phyloP scores from a whole-genome alignment of 176 grass and related monocot genomes.

The Musa beccarii region DNA sequence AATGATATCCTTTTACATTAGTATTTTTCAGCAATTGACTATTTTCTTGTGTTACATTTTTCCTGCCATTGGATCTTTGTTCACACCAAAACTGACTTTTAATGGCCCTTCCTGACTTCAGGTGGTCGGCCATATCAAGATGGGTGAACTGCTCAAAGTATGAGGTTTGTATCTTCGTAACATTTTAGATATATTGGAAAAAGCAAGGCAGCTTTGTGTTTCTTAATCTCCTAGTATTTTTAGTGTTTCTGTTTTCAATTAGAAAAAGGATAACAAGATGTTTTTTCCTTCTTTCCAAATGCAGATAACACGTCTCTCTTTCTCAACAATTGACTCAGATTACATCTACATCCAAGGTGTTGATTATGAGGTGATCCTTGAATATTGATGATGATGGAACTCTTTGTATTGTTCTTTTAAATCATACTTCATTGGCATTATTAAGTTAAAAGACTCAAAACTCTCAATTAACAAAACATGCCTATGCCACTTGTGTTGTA shows the following conservation, averaged over 20 bases:
- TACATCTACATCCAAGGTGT: constrained; percentile 86
- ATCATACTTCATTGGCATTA: background rate
- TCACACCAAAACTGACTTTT: too few relatives aligned
- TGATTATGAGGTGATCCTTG: constrained; percentile 76
- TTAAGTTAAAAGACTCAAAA: background rate
- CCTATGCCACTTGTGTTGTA: background rate
- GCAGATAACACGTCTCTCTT: constrained; percentile 82
- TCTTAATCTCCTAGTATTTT: background rate
- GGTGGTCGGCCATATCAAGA: constrained; percentile 81
- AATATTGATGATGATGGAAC: background rate
- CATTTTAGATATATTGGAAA: constrained; percentile 17
- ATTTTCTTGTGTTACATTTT: background rate
- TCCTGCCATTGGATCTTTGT: background rate
- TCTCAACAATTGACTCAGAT: constrained; percentile 61
- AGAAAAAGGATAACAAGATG: background rate
- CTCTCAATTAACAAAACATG: background rate
- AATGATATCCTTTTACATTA: background rate
- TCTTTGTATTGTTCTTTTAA: background rate
- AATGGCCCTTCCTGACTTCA: constrained; percentile 17
- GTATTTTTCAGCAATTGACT: background rate
- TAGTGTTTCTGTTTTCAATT: background rate
- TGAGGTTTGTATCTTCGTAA: constrained; percentile 45
- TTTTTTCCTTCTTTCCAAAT: constrained; percentile 11
- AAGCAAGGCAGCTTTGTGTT: constrained; percentile 3
- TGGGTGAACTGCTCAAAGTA: constrained; percentile 96